Percentiles rank a stretch among this genome's conserved stretches.
phyloP scores from a whole-genome alignment of 257 asterid species.

The Paulownia fortunei region DNA sequence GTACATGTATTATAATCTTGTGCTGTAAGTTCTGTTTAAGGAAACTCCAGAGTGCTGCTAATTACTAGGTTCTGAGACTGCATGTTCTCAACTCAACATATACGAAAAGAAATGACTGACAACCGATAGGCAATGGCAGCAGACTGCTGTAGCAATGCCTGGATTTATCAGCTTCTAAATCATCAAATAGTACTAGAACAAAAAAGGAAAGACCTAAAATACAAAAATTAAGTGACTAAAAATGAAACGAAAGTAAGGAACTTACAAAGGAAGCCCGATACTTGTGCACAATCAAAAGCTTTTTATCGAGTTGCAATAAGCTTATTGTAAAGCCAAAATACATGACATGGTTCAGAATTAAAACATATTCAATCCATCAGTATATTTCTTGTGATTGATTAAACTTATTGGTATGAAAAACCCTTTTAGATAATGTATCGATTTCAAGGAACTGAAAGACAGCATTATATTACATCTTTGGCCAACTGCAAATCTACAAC shows the following conservation, averaged over 20 bases:
- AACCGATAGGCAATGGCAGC: no score
- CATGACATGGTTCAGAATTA: not conserved
- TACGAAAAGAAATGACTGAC: no score
- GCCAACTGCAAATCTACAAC: conserved; percentile 37
- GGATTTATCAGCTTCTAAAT: no score
- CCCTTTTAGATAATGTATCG: not conserved
- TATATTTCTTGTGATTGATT: not conserved
- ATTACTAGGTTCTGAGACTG: not conserved
- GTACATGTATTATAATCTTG: no score
- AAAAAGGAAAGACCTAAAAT: not conserved
- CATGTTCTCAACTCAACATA: not conserved
- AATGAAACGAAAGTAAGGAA: no score
- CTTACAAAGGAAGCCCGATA: no score
- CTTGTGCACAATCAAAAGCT: conserved; percentile 2
- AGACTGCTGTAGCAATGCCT: no score
- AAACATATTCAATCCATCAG: not conserved
- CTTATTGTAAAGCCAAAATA: not conserved
- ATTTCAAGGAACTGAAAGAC: not conserved
- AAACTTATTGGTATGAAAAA: not conserved
- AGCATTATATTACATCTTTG: not conserved
- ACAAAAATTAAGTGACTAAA: no score
- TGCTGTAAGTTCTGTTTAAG: no score
- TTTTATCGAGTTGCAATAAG: not conserved
- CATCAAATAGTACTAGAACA: not conserved
- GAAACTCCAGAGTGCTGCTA: no score